Conservation (phyloP, 2,329 filamentous ascomycete genomes). For the Verticillium tricorpus region DNA sequence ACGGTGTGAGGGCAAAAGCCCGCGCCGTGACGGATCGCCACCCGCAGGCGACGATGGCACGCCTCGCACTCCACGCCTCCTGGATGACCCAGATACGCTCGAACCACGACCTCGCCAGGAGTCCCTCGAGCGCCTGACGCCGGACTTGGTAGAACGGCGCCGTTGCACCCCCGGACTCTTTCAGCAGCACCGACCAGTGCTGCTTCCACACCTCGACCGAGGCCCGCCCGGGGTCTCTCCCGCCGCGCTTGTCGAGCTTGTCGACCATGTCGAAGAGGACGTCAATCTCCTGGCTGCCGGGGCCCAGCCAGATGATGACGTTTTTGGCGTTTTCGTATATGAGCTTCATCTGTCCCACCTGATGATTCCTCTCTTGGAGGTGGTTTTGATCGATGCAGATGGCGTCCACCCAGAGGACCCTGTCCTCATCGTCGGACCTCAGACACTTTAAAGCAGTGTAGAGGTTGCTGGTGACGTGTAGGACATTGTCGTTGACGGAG, state of each 20-base stretch:
- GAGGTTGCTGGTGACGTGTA: background rate
- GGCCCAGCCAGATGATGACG: slow-evolving; percentile 8
- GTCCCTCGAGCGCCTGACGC: background rate
- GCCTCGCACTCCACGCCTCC: background rate
- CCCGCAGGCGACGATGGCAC: background rate
- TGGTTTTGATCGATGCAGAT: slow-evolving; percentile 10
- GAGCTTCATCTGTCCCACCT: slow-evolving; percentile 7
- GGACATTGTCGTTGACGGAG: background rate
- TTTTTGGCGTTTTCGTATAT: slow-evolving; percentile 3
- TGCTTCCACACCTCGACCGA: background rate
- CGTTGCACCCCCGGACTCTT: background rate
- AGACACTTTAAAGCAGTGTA: background rate
- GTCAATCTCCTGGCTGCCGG: background rate
- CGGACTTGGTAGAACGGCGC: background rate
- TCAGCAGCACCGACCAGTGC: background rate
- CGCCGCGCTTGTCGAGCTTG: background rate
- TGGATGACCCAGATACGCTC: slow-evolving; percentile 5
- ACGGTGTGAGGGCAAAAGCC: background rate
- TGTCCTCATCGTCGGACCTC: background rate
- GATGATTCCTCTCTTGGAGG: background rate
- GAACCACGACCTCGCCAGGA: background rate
- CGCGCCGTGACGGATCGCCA: background rate
- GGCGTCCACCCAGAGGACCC: slow-evolving; percentile 14
- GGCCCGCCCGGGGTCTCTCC: background rate
- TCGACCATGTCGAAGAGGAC: background rate